phyloP scores from a whole-genome alignment of 1,284 basidiomycete species.

The Athelia sp. region DNA sequence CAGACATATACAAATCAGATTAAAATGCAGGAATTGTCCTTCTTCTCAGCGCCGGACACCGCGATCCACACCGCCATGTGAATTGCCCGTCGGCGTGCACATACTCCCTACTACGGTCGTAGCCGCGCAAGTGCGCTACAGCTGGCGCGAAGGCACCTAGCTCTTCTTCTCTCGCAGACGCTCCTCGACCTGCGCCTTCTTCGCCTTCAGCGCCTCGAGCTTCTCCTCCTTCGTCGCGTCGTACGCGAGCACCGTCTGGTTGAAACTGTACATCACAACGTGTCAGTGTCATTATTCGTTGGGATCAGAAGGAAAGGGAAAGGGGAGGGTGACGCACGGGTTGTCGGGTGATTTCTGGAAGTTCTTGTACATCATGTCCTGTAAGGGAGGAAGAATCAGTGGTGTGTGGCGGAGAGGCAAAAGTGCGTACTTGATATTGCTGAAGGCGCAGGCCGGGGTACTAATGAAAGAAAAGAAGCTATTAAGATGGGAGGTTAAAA shows the following conservation, averaged over 20 bases:
- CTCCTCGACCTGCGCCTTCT: conserved; percentile 44
- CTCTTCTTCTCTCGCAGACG: conserved; percentile 38
- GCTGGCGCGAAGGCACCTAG: too few relatives aligned
- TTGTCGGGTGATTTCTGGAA: conserved; percentile 90
- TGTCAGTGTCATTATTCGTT: conserved; percentile 1
- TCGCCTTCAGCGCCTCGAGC: conserved; percentile 62
- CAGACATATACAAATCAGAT: too few relatives aligned
- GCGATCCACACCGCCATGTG: too few relatives aligned
- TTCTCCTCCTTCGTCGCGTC: conserved; percentile 83
- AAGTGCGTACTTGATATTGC: conserved; percentile 67
- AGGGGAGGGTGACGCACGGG: conserved; percentile 48
- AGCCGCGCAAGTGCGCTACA: too few relatives aligned
- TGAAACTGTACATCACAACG: conserved; percentile 51
- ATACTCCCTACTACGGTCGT: too few relatives aligned
- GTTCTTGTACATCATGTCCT: conserved; percentile 76
- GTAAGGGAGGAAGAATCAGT: conserved; percentile 6
- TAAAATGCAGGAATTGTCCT: too few relatives aligned
- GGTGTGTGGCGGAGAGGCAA: conserved; percentile 10
- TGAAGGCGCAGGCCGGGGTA: conserved; percentile 81
- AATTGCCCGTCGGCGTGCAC: too few relatives aligned
- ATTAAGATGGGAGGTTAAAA: conserved; percentile 5
- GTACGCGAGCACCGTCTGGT: conserved; percentile 74
- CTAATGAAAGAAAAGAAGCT: conserved; percentile 27
- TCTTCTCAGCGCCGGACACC: too few relatives aligned
- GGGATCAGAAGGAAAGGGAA: neutral